Evolutionary conservation across 1,139 yeast genomes (phyloP), one percentile per base, ranked within the genome.

Genomic region (Candida mesenterica): DNA sequence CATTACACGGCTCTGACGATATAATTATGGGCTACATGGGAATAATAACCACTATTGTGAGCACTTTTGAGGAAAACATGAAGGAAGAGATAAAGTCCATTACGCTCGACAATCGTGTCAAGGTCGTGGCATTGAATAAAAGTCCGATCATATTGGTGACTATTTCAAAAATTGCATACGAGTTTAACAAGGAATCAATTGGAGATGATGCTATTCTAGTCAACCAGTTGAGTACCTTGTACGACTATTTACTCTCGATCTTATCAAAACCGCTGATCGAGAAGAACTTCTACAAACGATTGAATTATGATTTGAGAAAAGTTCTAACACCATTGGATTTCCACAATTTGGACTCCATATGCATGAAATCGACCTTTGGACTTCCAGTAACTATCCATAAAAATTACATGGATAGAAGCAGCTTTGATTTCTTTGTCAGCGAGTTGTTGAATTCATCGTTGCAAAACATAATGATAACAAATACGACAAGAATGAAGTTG

Each of bases 281-380:
- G 12, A 77, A 79, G 44, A 79, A 83, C 31, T 90, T 86, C 53
- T 68, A 70, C 36, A 77, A 78, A 44, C 68, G 95, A 40, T 82
- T 84, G 54, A 87, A 87, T 51, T 89, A 85, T 51, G 97, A 92
- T 53, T 61, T 92, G 30, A 64, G 97, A 20, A 82, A 82, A 41
- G 72, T 86, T 27, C 65, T 92, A 19, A 89, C 89, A 1, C 79
- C 83, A 1, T 62, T 79, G 9, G 86, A 80, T 43, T 78, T 81
- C 41, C 72, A 74, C 2, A 83, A 84, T 38, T 58, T 88, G 28
- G 83, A 82, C 44, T 68, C 77, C 1, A 65, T 86, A 22, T 75
- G 87, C 41, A 63, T 69, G 50, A 78, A 75, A 41, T 62, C 86
- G 49, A 65, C 61, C 5, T 68, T 52, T 52, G 75, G 62, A 7